A percentile compares a stretch with the other conserved stretches of the same genome.
These are phyloP conservation scores for Claviceps quebecensis DNA, from an alignment of 2,329 filamentous ascomycete genomes.

Conservation along the genomic window DNA sequence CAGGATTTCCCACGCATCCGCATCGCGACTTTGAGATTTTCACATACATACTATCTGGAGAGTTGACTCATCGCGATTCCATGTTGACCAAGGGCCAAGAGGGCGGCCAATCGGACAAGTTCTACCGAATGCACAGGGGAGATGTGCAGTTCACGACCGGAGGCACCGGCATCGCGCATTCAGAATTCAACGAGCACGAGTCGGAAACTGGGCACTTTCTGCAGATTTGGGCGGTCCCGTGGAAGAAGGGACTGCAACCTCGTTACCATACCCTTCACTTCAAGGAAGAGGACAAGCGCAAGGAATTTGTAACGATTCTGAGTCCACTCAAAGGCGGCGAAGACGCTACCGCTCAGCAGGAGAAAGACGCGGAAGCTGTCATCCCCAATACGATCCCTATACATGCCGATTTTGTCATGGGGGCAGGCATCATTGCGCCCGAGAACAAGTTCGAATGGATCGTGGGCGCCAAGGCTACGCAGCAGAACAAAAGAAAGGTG, in stretches of 20 bases:
- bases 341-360: conserved; percentile 46
- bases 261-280: conserved; percentile 66
- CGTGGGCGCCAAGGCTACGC: conserved; percentile 44
- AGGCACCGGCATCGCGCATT: conserved; percentile 69
- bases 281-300: conserved; percentile 55
- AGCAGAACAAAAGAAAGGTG: conserved; percentile 50
- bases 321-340: conserved; percentile 57
- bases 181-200: conserved; percentile 65
- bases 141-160: conserved; percentile 86
- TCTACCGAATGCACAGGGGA: conserved; percentile 58
- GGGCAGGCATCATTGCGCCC: conserved; percentile 57
- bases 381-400: conserved; percentile 62
- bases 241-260: conserved; percentile 57
- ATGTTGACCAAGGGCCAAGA: conserved; percentile 61
- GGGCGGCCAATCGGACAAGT: conserved; percentile 44
- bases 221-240: conserved; percentile 79
- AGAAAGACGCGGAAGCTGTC: conserved; percentile 47
- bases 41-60: conserved; percentile 71
- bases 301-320: conserved; percentile 60
- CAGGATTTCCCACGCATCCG: conserved; percentile 72
- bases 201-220: conserved; percentile 66
- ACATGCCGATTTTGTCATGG: conserved; percentile 75
- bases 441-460: conserved; percentile 55
- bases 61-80: conserved; percentile 76
- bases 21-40: conserved; percentile 87